phyloP scores from a whole-genome alignment of 441 rosid genomes.

The Brassica hybrid region DNA sequence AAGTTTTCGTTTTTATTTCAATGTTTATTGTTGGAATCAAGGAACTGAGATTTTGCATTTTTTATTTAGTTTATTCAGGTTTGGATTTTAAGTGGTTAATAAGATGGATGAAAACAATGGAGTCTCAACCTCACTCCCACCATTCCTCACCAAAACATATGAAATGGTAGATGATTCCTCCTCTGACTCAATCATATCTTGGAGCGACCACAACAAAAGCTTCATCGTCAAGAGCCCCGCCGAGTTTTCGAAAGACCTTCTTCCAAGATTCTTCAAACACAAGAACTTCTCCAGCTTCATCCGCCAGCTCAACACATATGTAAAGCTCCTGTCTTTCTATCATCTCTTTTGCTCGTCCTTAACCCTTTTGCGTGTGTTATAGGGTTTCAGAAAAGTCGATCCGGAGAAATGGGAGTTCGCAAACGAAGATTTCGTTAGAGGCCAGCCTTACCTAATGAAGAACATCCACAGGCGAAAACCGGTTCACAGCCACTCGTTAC shows the following conservation, averaged over 20 bases:
- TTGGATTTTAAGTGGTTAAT: conserved; percentile 4
- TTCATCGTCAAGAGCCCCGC: conserved; percentile 86
- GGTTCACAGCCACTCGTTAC: conserved; percentile 88
- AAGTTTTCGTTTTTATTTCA: background rate
- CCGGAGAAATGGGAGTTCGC: conserved; percentile 96
- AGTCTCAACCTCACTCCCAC: conserved; percentile 77
- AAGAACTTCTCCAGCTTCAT: conserved; percentile 94
- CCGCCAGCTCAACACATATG: conserved; percentile 98
- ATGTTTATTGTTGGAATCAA: background rate
- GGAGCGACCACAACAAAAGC: conserved; percentile 74
- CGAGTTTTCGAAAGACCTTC: conserved; percentile 71
- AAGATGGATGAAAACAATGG: conserved; percentile 79
- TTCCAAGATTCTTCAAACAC: conserved; percentile 91
- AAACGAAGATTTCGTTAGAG: conserved; percentile 83
- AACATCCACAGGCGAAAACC: conserved; percentile 95
- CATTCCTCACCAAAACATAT: conserved; percentile 83
- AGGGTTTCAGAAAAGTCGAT: conserved; percentile 91
- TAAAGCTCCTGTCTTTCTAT: conserved; percentile 33
- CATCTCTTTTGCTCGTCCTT: background rate
- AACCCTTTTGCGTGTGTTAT: conserved; percentile 31
- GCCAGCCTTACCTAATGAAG: conserved; percentile 72
- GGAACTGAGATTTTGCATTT: background rate
- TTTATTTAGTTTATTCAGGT: conserved; percentile 2
- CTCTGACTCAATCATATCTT: conserved; percentile 74
- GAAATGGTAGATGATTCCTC: conserved; percentile 94